A percentile compares a stretch with the other conserved stretches of the same genome.
Evolutionary conservation across 2,329 filamentous ascomycete species (phyloP).

Genomic region (Thielaviopsis euricoi): DNA sequence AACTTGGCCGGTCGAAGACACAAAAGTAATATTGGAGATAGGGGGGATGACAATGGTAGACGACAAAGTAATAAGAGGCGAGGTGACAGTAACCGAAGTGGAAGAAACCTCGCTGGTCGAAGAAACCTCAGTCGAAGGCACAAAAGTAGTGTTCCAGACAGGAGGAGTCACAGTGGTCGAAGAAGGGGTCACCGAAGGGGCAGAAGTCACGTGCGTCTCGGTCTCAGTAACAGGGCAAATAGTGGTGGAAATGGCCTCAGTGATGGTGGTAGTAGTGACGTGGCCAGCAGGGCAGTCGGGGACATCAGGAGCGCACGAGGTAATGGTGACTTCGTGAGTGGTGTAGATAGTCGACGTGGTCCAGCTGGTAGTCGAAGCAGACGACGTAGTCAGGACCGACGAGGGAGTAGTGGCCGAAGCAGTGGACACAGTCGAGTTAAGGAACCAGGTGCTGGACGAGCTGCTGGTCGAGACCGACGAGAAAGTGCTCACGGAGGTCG

Average conservation of each 20-base stretch:
- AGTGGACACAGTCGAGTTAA: background rate
- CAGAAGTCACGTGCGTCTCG: background rate
- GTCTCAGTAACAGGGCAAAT: constrained; percentile 1
- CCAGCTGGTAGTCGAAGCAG: background rate
- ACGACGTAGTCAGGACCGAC: background rate
- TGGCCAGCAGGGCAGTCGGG: constrained; percentile 12
- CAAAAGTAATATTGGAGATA: background rate
- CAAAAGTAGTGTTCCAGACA: background rate
- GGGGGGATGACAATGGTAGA: background rate
- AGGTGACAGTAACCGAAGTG: background rate
- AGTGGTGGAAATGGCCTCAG: constrained; percentile 13
- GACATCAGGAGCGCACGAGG: constrained; percentile 10
- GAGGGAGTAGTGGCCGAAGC: background rate
- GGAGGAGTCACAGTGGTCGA: background rate
- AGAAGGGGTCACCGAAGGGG: background rate
- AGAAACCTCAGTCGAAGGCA: background rate
- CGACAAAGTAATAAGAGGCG: background rate
- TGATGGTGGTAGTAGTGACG: constrained; percentile 13
- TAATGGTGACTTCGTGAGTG: constrained; percentile 16
- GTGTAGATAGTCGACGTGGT: constrained; percentile 18
- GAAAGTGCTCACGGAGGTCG: background rate
- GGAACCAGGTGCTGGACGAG: background rate
- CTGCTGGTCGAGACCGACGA: background rate
- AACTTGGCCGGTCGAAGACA: background rate
- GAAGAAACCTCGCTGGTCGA: no score